Evolutionary conservation across 176 grass and related monocot genomes (phyloP), one percentile per base, ranked within the genome.

Genomic region (Canna indica): DNA sequence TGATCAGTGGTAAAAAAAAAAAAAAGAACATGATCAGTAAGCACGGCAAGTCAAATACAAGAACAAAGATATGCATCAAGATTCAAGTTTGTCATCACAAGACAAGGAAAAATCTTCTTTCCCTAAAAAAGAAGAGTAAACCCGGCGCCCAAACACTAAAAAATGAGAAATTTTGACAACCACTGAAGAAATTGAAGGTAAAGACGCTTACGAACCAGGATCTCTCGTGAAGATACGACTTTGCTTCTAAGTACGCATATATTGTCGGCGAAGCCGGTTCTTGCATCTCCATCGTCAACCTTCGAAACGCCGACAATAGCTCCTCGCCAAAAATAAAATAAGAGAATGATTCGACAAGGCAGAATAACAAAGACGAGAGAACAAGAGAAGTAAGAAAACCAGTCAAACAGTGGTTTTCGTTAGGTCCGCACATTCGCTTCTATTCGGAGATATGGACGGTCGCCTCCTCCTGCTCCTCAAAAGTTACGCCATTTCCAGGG

Each of bases 341-440:
- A 18, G 3, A 32, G 15, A 32, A 18, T 33, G 14, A 33, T 33
- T 32, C 4, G 15, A 33, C 2, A 35, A 33, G 15, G 60, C 1
- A 22, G 20, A n/a, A 11, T 26, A 59, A 27, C 0, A 59, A 0
- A 27, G 20, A 59, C 24, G n/a, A 59, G 20, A 26, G 10, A 27
- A n/a, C n/a, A 10, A 33, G 26, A 5, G 11, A 64, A 17, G 29
- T 0, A 17, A 18, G 60, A 33, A 4, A 7, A 35, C 17, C 27
- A 64, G 29, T 32, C 60, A 64, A 33, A 64, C 60, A 64, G 60
- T 64, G 60, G 60, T 64, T 64, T 34, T 22, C 60, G 60, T 64
- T 34, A 64, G 31, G 27, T 33, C 60, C 30, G 60, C 30, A 64
- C 60, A 64, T 6, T 64, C 13, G 29, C 18, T 29, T 35, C 60